Evolutionary conservation across 441 rosid genomes (phyloP).

Genomic region (Lepidium campestre): DNA sequence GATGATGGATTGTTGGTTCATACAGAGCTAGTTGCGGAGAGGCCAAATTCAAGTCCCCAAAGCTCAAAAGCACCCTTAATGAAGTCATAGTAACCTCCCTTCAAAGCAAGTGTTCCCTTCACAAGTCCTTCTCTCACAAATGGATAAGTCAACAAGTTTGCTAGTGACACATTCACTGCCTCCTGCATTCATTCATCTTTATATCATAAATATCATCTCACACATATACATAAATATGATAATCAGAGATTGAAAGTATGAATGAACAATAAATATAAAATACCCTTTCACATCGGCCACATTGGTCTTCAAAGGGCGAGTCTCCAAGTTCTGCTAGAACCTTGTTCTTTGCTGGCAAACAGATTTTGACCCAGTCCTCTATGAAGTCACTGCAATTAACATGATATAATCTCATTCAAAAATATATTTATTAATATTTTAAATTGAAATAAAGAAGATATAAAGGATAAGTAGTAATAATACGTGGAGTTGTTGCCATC

Average conservation of each 20-base stretch:
- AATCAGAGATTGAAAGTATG: neutral
- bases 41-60: conserved; percentile 47
- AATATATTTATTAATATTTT: neutral
- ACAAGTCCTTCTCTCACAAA: conserved; percentile 47
- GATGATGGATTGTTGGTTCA: conserved; percentile 30
- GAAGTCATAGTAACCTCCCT: conserved; percentile 68
- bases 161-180: conserved; percentile 58
- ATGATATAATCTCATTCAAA: neutral
- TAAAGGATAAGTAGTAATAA: neutral
- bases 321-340: conserved; percentile 44
- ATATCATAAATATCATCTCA: neutral
- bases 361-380: conserved; percentile 89
- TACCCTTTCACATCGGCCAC: conserved; percentile 75
- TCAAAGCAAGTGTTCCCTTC: conserved; percentile 34
- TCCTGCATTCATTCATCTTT: conserved; percentile 32
- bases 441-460: neutral
- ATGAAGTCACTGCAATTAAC: conserved; percentile 75
- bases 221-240: neutral
- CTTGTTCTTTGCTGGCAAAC: conserved; percentile 74
- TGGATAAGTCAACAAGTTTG: conserved; percentile 59
- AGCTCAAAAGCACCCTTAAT: conserved; percentile 50
- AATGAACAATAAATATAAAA: neutral
- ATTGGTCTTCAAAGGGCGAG: conserved; percentile 41
- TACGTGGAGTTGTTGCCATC: conserved; percentile 83
- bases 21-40: conserved; percentile 34